Percentiles rank a stretch among this genome's conserved stretches.
These are phyloP conservation scores for Nothopassalora personata DNA, from an alignment of 2,329 filamentous ascomycete genomes.

Conservation along the genomic window DNA sequence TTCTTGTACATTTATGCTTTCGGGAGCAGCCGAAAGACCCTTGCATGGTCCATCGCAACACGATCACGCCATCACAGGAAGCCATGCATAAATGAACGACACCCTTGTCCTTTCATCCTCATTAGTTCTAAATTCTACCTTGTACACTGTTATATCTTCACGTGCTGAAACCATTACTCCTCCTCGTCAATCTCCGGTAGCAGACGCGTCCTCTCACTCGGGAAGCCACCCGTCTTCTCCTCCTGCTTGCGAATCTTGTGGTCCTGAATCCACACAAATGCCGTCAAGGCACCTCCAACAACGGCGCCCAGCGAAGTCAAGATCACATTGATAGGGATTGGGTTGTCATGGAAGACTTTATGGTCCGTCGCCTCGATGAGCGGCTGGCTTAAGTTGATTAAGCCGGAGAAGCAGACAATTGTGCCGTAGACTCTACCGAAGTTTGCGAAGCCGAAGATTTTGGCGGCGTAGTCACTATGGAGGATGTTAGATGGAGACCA, in stretches of 20 bases:
- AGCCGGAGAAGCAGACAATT: conserved; percentile 76
- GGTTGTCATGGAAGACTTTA: conserved; percentile 63
- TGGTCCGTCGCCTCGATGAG: conserved; percentile 74
- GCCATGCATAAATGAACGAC: neutral
- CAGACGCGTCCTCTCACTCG: conserved; percentile 13
- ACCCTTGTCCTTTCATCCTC: neutral
- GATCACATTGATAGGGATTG: conserved; percentile 69
- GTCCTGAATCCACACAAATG: conserved; percentile 50
- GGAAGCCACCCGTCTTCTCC: conserved; percentile 9
- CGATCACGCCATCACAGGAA: neutral
- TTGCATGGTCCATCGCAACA: neutral
- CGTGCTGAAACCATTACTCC: conserved; percentile 12
- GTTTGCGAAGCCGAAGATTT: conserved; percentile 89
- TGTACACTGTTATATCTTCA: neutral
- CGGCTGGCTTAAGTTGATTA: conserved; percentile 78
- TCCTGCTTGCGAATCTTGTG: conserved; percentile 10
- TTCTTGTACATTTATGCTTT: neutral
- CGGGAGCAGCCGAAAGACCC: neutral
- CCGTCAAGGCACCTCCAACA: conserved; percentile 62
- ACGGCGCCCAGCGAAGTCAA: conserved; percentile 58
- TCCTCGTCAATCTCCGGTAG: conserved; percentile 30
- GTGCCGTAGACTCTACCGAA: conserved; percentile 89
- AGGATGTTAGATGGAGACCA: neutral
- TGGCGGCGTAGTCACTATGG: conserved; percentile 67
- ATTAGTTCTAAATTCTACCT: neutral